Evolutionary conservation across 78 protist species (phyloP), one percentile per base, ranked within the genome.

Genomic region (slime mould (Dictyostelium discoideum)): DNA sequence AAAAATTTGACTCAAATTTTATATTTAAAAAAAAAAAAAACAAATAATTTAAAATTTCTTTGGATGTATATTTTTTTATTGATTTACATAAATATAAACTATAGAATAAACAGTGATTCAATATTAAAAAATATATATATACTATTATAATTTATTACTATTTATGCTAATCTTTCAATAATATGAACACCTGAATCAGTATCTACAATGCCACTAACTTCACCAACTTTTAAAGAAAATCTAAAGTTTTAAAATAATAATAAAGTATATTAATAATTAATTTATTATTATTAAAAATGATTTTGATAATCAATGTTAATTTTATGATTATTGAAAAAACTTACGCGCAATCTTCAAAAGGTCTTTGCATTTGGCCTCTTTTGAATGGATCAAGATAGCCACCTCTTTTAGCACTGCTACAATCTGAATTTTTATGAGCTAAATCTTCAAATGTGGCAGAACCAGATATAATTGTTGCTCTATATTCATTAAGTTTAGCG

Each of bases 141-240:
- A 54, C 65, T 54, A 60, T 20, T 20, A 20, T 20, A 60, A 20
- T 60, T 60, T 16, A 20, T 60, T 60, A 60, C 20, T 60, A 20
- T 60, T 67, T 72, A 97, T 22, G 92, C 96, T 0, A 89, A 85
- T 76, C 99, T 86, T 88, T 84, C 85, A 85, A 98, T 98, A 57
- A 98, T 89, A 93, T 98, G 99, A 32, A 96, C 87, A 65, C 99
- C 99, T 29, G 97, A 92, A 67, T 97, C 99, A 4, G 98, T 96
- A 37, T 81, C 85, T 11, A 98, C 98, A 78, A 84, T 29, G 6
- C 63, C 97, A 24, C 93, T 84, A 65, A 97, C 6, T 88, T 97
- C 97, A 26, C 99, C 99, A 20, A 97, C 97, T 26, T 65, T n/a
- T 60, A 97, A 95, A 10, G 85, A 39, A 63, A 83, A 92, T 65